These are phyloP conservation scores for Aschersonia sp. DNA, from an alignment of 2,329 filamentous ascomycete genomes.

Conservation along the genomic window DNA sequence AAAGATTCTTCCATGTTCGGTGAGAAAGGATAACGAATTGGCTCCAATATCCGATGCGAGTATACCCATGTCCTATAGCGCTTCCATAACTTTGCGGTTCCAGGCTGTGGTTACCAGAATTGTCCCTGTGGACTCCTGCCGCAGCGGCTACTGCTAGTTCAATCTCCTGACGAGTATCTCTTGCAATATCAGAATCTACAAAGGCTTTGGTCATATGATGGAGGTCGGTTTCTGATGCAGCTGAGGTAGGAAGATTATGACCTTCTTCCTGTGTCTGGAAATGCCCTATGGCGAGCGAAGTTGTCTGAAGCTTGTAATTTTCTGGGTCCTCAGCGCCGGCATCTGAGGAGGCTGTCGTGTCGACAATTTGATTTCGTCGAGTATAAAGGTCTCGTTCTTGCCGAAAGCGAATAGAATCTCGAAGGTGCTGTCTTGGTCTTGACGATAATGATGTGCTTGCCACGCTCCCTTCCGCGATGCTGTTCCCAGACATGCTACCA, in stretches of 20 bases:
- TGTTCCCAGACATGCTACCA: constrained; percentile 66
- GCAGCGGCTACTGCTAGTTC: constrained; percentile 50
- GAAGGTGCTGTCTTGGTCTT: constrained; percentile 55
- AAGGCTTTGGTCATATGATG: constrained; percentile 71
- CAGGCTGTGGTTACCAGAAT: constrained; percentile 35
- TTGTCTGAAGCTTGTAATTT: constrained; percentile 36
- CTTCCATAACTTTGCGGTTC: constrained; percentile 34
- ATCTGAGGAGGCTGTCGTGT: constrained; percentile 49
- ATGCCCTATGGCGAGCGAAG: constrained; percentile 27
- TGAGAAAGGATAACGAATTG: constrained; percentile 85
- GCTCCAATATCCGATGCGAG: constrained; percentile 60
- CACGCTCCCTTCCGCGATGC: constrained; percentile 53
- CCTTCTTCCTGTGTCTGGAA: constrained; percentile 56
- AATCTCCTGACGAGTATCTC: constrained; percentile 65
- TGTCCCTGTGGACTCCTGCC: constrained; percentile 49
- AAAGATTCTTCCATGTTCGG: constrained; percentile 92
- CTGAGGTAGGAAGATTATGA: constrained; percentile 45
- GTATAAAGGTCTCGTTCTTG: constrained; percentile 89
- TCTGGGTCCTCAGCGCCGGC: constrained; percentile 34
- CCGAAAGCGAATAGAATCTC: constrained; percentile 67
- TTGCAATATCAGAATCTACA: constrained; percentile 61
- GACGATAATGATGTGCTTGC: constrained; percentile 42
- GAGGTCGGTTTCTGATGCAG: constrained; percentile 57
- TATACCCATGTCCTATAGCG: constrained; percentile 64
- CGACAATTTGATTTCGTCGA: constrained; percentile 49